Base-by-base conservation (phyloP, 2,329 filamentous ascomycete species). In the Sphaerostilbella broomeana region DNA sequence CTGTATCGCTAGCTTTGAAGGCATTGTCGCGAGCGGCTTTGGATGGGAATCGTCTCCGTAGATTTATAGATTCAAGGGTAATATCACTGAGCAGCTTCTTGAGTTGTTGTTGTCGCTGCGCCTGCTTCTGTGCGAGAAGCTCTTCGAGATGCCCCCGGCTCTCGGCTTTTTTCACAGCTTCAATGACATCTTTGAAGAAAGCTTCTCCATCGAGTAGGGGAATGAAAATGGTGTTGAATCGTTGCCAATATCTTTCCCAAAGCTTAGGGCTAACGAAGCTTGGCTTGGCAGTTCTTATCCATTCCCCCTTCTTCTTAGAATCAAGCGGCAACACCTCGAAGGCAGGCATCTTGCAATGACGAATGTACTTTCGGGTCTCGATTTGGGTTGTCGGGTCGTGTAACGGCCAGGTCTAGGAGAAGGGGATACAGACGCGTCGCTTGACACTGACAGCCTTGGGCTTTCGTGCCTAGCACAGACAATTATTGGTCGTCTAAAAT, bases 221-320 rank as follows among this genome's bases (percentile, higher is more conserved):
- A 18, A 40, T 36, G 10, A 9, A 16, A 10, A 36, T 18, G 3
- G 19, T 36, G 26, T 40, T 36, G 25, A 40, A 40, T 1, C 32
- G 31, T 9, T 24, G 8, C 30, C 32, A 36, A 15, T 24, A 29
- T 12, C 24, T 15, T 4, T 16, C 25, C 26, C 37, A 33, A 9
- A 40, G 38, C n/a, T n/a, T 26, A 26, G 24, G 24, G 24, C 24
- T n/a, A 26, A 26, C 24, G 8, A 26, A 26, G 24, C n/a, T n/a
- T n/a, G n/a, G n/a, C n/a, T n/a, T n/a, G n/a, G n/a, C n/a, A n/a
- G n/a, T n/a, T n/a, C n/a, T n/a, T n/a, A n/a, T n/a, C n/a, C n/a
- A n/a, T n/a, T n/a, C n/a, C n/a, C n/a, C n/a, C n/a, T n/a, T n/a
- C n/a, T n/a, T n/a, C n/a, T n/a, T n/a, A n/a, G n/a, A n/a, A n/a